Conservation (phyloP, 768 basidiomycete species). For the Pleurotus pulmonarius region DNA sequence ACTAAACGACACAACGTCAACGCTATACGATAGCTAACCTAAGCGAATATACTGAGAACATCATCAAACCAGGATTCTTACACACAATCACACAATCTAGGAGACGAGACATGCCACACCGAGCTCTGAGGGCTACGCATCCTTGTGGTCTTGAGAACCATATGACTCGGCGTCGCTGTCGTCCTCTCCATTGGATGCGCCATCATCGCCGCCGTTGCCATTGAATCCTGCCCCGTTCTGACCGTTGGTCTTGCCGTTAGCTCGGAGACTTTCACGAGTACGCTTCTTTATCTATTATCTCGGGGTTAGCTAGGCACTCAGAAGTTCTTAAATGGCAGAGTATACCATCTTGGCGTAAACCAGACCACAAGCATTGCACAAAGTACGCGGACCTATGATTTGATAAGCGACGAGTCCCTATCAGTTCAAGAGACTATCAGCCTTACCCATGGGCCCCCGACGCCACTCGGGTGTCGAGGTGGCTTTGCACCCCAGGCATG, state of each 20-base stretch:
- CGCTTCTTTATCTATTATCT: constrained; percentile 29
- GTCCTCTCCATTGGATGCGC: constrained; percentile 12
- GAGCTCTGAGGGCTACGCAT: not conserved
- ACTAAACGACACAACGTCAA: too few species aligned
- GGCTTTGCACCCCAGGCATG: constrained; percentile 76
- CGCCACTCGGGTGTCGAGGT: constrained; percentile 89
- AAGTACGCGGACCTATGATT: constrained; percentile 67
- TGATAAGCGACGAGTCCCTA: constrained; percentile 5
- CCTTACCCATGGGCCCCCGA: constrained; percentile 75
- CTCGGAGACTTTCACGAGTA: constrained; percentile 20
- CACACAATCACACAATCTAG: too few species aligned
- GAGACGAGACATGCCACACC: too few species aligned
- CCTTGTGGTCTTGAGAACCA: constrained; percentile 15
- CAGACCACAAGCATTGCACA: constrained; percentile 84
- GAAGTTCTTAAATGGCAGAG: constrained; percentile 12
- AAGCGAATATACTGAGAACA: too few species aligned
- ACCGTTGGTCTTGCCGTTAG: constrained; percentile 11
- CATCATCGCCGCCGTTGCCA: constrained; percentile 8
- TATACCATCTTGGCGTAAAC: constrained; percentile 84
- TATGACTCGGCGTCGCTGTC: constrained; percentile 17
- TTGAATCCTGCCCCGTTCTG: not conserved
- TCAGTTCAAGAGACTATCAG: constrained; percentile 10
- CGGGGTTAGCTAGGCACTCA: constrained; percentile 6
- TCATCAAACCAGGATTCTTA: too few species aligned
- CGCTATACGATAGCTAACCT: too few species aligned